A percentile compares a stretch with the other conserved stretches of the same genome.
These are phyloP conservation scores for Balamuthia mandrillaris DNA, from an alignment of 208 protist species.

Conservation along the genomic window DNA sequence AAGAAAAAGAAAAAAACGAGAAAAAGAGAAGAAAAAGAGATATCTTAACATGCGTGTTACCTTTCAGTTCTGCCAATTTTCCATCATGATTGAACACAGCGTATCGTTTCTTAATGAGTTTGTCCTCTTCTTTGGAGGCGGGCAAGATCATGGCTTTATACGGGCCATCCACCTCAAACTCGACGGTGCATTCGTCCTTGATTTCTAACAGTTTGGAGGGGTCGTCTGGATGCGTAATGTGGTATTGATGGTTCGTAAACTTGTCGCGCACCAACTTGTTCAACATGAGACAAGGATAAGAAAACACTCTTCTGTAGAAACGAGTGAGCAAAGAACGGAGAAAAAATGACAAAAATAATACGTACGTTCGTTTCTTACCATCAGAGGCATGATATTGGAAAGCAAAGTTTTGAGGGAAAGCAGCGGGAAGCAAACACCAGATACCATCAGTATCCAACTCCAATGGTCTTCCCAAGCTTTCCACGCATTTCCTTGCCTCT, in stretches of 20 bases:
- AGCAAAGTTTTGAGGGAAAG: conserved; percentile 95
- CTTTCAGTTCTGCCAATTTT: conserved; percentile 97
- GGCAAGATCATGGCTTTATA: conserved; percentile 99
- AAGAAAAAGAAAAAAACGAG: background rate
- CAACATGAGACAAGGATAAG: conserved; percentile 97
- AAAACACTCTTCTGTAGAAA: conserved; percentile 53
- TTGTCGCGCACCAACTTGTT: conserved; percentile 94
- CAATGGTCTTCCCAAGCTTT: conserved; percentile 95
- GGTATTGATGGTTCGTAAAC: conserved; percentile 99
- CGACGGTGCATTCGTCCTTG: conserved; percentile 94
- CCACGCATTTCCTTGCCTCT: conserved; percentile 90
- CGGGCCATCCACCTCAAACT: conserved; percentile 99
- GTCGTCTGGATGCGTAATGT: conserved; percentile 64
- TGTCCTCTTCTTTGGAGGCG: conserved; percentile 96
- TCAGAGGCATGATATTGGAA: conserved; percentile 73
- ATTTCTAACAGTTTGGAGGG: conserved; percentile 2
- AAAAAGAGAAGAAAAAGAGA: no score
- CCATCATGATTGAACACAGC: conserved; percentile 98
- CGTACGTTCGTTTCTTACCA: no score
- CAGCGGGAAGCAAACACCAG: conserved; percentile 96
- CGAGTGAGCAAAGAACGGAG: no score
- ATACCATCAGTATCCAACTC: conserved; percentile 99
- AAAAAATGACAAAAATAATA: background rate
- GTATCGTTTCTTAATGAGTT: conserved; percentile 96
- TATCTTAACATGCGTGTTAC: no score